Percentiles rank a stretch among this genome's conserved stretches.
Evolutionary conservation across 2,329 filamentous ascomycete species (phyloP).

Genomic region (Penicillium sp.): DNA sequence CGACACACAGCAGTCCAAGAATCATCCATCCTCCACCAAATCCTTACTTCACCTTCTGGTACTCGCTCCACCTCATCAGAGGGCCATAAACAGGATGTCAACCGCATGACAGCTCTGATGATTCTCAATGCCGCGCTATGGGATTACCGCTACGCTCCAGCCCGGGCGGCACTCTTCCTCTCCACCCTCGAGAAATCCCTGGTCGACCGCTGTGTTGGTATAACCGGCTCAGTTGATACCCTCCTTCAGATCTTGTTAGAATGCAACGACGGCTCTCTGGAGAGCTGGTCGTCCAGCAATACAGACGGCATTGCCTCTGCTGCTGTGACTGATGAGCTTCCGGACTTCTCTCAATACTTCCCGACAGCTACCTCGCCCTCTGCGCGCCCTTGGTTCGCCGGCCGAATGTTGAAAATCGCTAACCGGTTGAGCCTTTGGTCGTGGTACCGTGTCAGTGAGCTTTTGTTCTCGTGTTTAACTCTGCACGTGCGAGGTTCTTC

Average conservation of each 20-base stretch:
- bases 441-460: slow-evolving; percentile 37
- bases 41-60: slow-evolving; percentile 34
- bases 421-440: slow-evolving; percentile 34
- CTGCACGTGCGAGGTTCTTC: slow-evolving; percentile 24
- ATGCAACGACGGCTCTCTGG: slow-evolving; percentile 29
- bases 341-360: slow-evolving; percentile 32
- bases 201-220: slow-evolving; percentile 35
- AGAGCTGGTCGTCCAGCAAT: slow-evolving; percentile 1
- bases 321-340: not conserved
- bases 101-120: slow-evolving; percentile 35
- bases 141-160: slow-evolving; percentile 37
- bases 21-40: slow-evolving; percentile 31
- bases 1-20: slow-evolving; percentile 30
- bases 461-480: slow-evolving; percentile 37
- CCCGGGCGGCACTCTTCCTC: slow-evolving; percentile 34
- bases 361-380: slow-evolving; percentile 24
- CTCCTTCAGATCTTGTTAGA: slow-evolving; percentile 39
- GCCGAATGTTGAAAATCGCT: slow-evolving; percentile 41
- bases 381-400: slow-evolving; percentile 39
- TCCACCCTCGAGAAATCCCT: slow-evolving; percentile 31
- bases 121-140: slow-evolving; percentile 41
- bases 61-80: slow-evolving; percentile 35
- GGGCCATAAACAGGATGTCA: slow-evolving; percentile 40
- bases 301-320: not conserved
- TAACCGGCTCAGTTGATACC: slow-evolving; percentile 39